A percentile compares a stretch with the other conserved stretches of the same genome.
Conservation (phyloP, 2,329 filamentous ascomycete species). For the Rutstroemia sp. region DNA sequence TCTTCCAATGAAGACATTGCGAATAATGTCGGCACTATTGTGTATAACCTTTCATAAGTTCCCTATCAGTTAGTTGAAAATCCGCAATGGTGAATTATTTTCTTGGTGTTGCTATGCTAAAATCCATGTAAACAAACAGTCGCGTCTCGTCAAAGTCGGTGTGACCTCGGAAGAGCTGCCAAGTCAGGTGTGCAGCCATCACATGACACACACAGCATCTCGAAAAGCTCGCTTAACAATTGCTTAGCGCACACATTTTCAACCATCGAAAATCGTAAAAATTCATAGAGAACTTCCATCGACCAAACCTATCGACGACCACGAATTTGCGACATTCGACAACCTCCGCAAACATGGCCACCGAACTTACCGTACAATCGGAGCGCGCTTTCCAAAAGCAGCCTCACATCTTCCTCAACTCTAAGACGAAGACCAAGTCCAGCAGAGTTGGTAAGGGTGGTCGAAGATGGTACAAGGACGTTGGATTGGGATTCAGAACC, state of each 20-base stretch:
- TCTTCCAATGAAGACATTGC: conserved; percentile 37
- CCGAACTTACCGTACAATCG: conserved; percentile 98
- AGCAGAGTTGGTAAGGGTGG: conserved; percentile 80
- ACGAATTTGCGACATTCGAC: conserved; percentile 27
- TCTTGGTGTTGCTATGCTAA: conserved; percentile 13
- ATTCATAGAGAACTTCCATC: conserved; percentile 10
- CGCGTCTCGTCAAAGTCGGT: conserved; percentile 2
- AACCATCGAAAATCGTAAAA: conserved; percentile 12
- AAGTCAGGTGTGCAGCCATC: not conserved
- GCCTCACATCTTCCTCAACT: conserved; percentile 99
- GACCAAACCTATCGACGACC: conserved; percentile 15
- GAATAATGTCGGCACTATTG: not conserved
- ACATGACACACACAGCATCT: not conserved
- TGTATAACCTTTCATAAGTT: not conserved
- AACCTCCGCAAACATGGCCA: conserved; percentile 61
- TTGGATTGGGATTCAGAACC: conserved; percentile 98
- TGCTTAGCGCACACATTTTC: conserved; percentile 14
- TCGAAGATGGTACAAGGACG: conserved; percentile 98
- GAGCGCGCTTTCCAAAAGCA: conserved; percentile 99
- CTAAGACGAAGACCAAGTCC: conserved; percentile 84
- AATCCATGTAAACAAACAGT: conserved; percentile 17
- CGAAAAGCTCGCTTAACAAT: conserved; percentile 11
- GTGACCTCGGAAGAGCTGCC: not conserved
- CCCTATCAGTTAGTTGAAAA: not conserved
- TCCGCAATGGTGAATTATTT: conserved; percentile 10